Evolutionary conservation across 306 rosid genomes (phyloP).

Genomic region (Erythrophleum fordii): DNA sequence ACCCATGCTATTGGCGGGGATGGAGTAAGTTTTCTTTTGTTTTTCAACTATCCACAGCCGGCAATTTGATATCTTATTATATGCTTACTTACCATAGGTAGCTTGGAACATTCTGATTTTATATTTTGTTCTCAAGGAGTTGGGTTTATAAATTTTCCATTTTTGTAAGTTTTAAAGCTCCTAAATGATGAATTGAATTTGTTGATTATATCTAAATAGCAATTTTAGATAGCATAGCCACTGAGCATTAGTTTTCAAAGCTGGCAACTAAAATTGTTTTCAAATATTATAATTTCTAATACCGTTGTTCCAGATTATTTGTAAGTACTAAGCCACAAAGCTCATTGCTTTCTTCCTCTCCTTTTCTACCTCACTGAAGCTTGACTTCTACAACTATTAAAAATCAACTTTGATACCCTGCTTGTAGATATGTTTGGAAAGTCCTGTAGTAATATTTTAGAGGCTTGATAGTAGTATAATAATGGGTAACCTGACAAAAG

Average conservation of each 20-base stretch:
- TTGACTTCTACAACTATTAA: neutral
- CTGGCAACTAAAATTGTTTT: neutral
- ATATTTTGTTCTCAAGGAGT: neutral
- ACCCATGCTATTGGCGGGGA: neutral
- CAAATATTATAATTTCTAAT: neutral
- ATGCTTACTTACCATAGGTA: neutral
- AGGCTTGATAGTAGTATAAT: neutral
- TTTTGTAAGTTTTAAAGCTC: neutral
- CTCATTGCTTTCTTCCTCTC: neutral
- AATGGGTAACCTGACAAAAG: neutral
- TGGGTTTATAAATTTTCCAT: neutral
- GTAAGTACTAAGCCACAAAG: neutral
- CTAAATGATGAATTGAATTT: neutral
- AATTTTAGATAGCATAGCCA: neutral
- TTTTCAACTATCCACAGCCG: neutral
- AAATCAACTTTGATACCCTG: neutral
- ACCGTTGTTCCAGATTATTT: neutral
- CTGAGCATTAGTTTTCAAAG: too few species aligned
- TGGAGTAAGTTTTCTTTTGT: slow-evolving; percentile 24
- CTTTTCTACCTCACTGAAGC: neutral
- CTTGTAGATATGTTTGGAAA: neutral
- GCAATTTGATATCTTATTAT: neutral
- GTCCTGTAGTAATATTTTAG: neutral
- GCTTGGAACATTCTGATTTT: neutral
- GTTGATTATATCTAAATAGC: neutral